Evolutionary conservation across 2,329 filamentous ascomycete species (phyloP).

Genomic region (Calonectria crousiana): DNA sequence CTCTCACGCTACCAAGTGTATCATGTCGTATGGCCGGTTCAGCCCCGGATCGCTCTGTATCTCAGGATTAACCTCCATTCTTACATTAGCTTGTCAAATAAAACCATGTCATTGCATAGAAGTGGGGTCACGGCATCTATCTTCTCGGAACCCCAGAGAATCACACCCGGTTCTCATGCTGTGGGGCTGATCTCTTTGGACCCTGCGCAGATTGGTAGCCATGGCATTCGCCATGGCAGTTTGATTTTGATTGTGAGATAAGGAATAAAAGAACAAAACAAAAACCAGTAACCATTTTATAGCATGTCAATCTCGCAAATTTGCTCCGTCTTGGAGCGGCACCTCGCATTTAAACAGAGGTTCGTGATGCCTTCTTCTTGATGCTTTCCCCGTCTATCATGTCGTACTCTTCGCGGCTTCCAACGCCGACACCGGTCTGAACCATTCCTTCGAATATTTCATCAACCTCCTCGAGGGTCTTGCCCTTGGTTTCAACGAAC

Average conservation of each 20-base stretch:
- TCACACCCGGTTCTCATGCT: neutral
- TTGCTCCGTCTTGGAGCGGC: neutral
- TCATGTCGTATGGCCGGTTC: too few species aligned
- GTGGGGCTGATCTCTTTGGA: neutral
- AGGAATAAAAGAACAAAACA: neutral
- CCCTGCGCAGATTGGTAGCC: neutral
- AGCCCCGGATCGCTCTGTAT: too few species aligned
- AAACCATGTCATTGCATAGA: neutral
- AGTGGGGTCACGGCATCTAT: neutral
- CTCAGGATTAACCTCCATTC: neutral
- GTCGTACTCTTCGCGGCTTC: neutral
- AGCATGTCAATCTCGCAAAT: neutral
- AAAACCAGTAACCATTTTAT: neutral
- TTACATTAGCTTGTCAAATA: neutral
- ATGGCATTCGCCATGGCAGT: neutral
- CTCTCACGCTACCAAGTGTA: too few species aligned
- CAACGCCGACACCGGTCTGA: neutral
- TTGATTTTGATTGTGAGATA: neutral
- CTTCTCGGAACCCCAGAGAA: neutral
- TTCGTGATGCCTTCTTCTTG: neutral
- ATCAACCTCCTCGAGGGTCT: slow-evolving; percentile 25
- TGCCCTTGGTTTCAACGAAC: slow-evolving; percentile 26
- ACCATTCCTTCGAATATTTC: slow-evolving; percentile 17
- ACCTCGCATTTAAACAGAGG: neutral
- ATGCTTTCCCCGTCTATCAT: neutral